Evolutionary conservation across 1,284 basidiomycete species (phyloP), one percentile per base, ranked within the genome.

Genomic region (Neonothopanus nambi): DNA sequence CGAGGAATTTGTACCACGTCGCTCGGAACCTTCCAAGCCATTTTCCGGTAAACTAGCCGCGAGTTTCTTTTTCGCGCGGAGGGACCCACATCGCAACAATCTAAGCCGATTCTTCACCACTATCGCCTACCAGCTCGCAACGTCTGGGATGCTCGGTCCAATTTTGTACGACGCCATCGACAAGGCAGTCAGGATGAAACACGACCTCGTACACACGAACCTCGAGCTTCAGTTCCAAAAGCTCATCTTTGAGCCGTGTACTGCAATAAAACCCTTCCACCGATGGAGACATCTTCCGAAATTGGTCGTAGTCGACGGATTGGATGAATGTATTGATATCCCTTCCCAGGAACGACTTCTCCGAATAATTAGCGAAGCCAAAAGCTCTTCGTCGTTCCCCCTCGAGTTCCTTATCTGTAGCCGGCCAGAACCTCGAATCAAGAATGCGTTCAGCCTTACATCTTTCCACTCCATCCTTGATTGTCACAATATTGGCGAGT

Each of bases 371-470:
- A 59, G 58, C 6, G 61, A 62, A 3, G 59, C 60, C n/a, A 59
- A 61, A 30, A 48, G 57, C 5, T 11, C 7, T 15, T 12, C 43
- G 28, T 30, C 35, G 5, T 57, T 65, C 0, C 67, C 64, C 2
- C 57, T 68, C 3, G 59, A 62, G 35, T 65, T 66, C 51, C 61
- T 68, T 51, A 59, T 68, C n/a, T 57, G 58, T 5, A 63, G 62
- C 21, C 57, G 64, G 8, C 65, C 65, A 3, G 65, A 66, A 42
- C 61, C 62, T 0, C 59, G 59, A 21, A 65, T 68, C 30, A 54
- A 59, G 9, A 63, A 64, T 2, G 62, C 62, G 9, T 48, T 56
- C 26, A 37, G n/a, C 5, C 38, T 36, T 30, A 26, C 7, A 9
- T n/a, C 18, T 23, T 47, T 48, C 36, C 20, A n/a, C 5, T 13